Conservation (phyloP, 2,329 filamentous ascomycete species). For the Colletotrichum sojae region DNA sequence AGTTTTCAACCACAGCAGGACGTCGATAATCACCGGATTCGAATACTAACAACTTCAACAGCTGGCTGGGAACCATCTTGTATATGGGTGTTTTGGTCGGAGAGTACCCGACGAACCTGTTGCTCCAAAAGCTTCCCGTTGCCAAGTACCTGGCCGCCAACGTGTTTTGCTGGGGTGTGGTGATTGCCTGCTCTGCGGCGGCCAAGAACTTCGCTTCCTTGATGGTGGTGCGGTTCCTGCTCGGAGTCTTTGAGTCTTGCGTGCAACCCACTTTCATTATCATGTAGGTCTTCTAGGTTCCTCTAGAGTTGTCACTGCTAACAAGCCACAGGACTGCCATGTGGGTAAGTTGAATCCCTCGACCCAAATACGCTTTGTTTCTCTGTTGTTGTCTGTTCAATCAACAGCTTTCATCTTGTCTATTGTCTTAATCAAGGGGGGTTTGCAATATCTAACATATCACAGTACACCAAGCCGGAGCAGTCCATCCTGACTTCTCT, state of each 20-base stretch:
- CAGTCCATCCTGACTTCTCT: conserved; percentile 73
- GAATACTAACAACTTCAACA: conserved; percentile 53
- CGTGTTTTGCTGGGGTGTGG: conserved; percentile 61
- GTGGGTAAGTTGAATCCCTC: conserved; percentile 45
- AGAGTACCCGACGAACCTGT: conserved; percentile 70
- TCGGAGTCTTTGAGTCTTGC: conserved; percentile 42
- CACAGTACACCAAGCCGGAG: conserved; percentile 61
- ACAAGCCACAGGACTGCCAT: conserved; percentile 51
- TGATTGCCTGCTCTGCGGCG: conserved; percentile 51
- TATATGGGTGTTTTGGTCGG: conserved; percentile 72
- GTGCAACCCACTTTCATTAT: conserved; percentile 61
- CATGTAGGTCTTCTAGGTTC: conserved; percentile 44
- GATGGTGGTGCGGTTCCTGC: conserved; percentile 41
- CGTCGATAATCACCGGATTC: conserved; percentile 46
- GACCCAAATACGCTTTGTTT: too few species aligned
- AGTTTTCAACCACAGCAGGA: conserved; percentile 31
- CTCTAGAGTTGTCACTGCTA: neutral
- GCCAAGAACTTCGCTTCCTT: conserved; percentile 36
- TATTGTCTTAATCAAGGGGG: neutral
- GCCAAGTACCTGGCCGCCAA: conserved; percentile 30
- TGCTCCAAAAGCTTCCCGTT: conserved; percentile 63
- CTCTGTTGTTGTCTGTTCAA: neutral
- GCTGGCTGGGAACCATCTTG: conserved; percentile 69
- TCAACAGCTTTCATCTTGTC: neutral
- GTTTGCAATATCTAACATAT: neutral